A percentile compares a stretch with the other conserved stretches of the same genome.
Evolutionary conservation across 306 rosid species (phyloP).

Genomic region (Prunus dulcis): DNA sequence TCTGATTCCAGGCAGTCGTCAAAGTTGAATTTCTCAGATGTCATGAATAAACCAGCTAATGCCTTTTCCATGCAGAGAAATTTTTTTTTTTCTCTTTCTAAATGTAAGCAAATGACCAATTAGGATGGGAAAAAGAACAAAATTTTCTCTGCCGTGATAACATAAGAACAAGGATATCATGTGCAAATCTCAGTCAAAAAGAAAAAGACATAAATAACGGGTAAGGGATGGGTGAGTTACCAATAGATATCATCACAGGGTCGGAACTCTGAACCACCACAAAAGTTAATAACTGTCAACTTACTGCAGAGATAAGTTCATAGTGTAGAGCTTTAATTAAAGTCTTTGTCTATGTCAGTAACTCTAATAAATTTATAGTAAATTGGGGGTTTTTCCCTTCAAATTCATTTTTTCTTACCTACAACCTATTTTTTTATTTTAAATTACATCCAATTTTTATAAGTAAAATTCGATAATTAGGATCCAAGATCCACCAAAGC

Average conservation of each 20-base stretch:
- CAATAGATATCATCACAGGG: conserved; percentile 79
- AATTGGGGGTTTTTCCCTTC: too few species aligned
- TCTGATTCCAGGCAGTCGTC: conserved; percentile 68
- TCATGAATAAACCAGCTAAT: conserved; percentile 54
- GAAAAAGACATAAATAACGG: not conserved
- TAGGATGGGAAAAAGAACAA: conserved; percentile 12
- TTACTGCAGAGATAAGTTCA: too few species aligned
- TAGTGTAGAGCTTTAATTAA: too few species aligned
- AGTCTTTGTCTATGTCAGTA: too few species aligned
- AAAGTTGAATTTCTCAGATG: conserved; percentile 48
- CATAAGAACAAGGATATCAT: not conserved
- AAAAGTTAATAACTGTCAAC: not conserved
- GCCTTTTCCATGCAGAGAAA: conserved; percentile 93
- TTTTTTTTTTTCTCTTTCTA: not conserved
- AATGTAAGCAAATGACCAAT: not conserved
- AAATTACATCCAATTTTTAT: too few species aligned
- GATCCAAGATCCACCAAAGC: too few species aligned
- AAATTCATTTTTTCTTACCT: too few species aligned
- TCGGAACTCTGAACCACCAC: conserved; percentile 70
- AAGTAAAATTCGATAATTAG: too few species aligned
- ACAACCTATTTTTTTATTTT: too few species aligned
- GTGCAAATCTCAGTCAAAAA: not conserved
- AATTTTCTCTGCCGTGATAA: conserved; percentile 50
- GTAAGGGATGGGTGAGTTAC: conserved; percentile 32
- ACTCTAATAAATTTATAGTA: too few species aligned